Conservation (phyloP, 257 asterid species). For the Jasminum sambac region DNA sequence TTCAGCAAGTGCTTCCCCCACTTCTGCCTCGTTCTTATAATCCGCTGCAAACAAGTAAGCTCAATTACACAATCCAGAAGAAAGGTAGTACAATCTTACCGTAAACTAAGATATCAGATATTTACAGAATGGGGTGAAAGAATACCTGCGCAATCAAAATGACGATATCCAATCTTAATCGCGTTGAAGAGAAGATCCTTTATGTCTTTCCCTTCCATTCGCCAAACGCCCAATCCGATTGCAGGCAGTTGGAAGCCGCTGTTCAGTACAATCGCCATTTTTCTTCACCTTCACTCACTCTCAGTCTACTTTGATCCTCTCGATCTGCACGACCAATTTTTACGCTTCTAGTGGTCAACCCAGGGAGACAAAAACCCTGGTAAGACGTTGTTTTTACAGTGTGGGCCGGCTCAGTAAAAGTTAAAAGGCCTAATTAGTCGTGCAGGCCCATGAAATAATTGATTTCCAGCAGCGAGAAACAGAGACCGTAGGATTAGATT, state of each 20-base stretch:
- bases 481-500: not conserved
- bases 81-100: not conserved
- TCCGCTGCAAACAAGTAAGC: conserved; percentile 47
- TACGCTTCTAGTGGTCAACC: no score
- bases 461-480: not conserved
- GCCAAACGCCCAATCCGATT: conserved; percentile 44
- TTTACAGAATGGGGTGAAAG: not conserved
- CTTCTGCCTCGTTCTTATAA: conserved; percentile 65
- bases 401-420: not conserved
- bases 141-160: conserved; percentile 48
- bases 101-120: not conserved
- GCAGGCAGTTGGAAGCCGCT: conserved; percentile 43
- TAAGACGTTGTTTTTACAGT: no score
- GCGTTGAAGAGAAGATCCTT: conserved; percentile 37
- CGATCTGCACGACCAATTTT: no score
- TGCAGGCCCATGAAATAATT: not conserved
- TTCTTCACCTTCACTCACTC: conserved; percentile 1
- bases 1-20: conserved; percentile 65
- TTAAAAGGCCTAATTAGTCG: not conserved
- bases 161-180: conserved; percentile 44
- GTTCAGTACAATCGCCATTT: conserved; percentile 39
- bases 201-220: conserved; percentile 41
- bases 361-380: no score
- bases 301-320: not conserved
- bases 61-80: not conserved